Evolutionary conservation across 768 basidiomycete genomes (phyloP).

Genomic region (Coprinopsis sp.): DNA sequence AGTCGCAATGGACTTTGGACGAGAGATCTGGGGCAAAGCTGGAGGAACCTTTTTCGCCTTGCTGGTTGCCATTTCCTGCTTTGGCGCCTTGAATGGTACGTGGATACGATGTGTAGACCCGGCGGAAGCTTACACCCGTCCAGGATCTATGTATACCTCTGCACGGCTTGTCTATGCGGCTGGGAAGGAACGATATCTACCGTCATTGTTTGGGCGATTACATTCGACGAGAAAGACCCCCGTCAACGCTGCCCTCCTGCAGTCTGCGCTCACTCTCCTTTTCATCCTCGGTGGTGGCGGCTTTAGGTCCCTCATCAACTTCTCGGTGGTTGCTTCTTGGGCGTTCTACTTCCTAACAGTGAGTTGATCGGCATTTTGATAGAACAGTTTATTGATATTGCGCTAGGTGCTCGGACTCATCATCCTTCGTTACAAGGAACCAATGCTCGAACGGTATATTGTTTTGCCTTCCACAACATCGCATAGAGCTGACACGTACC

Average conservation of each 20-base stretch:
- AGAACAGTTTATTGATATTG: not conserved
- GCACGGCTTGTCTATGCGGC: conserved; percentile 88
- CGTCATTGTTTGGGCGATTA: conserved; percentile 74
- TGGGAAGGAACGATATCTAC: conserved; percentile 83
- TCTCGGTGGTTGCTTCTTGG: conserved; percentile 84
- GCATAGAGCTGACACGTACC: conserved; percentile 3
- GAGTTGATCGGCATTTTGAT: conserved; percentile 19
- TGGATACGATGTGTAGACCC: conserved; percentile 5
- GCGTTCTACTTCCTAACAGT: conserved; percentile 85
- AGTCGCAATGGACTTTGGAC: conserved; percentile 89
- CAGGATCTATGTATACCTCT: conserved; percentile 69
- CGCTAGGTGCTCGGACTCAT: conserved; percentile 79
- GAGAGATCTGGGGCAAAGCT: conserved; percentile 76
- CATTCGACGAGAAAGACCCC: conserved; percentile 79
- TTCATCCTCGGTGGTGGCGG: conserved; percentile 88
- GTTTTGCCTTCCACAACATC: not conserved
- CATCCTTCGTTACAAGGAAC: conserved; percentile 86
- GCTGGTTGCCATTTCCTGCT: conserved; percentile 91
- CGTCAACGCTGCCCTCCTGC: conserved; percentile 79
- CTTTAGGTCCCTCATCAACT: conserved; percentile 84
- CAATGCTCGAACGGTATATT: conserved; percentile 71
- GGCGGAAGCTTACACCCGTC: conserved; percentile 10
- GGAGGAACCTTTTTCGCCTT: conserved; percentile 85
- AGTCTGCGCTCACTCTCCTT: conserved; percentile 64
- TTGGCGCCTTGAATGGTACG: conserved; percentile 87